phyloP scores from a whole-genome alignment of 345 rosid genomes.

The Eucalyptus curtisii region DNA sequence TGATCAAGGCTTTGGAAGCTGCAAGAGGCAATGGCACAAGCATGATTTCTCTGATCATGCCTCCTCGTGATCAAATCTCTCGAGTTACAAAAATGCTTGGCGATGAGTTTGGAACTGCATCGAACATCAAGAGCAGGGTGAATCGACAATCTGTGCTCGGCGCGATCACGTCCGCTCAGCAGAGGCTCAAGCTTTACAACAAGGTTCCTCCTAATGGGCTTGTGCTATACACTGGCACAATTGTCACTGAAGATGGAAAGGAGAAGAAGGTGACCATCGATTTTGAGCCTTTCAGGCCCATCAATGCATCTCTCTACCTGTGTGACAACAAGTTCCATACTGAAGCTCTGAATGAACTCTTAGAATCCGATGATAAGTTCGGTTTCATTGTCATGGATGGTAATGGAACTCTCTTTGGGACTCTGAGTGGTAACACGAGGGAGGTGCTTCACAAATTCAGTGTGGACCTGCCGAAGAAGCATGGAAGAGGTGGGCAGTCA shows the following conservation, averaged over 20 bases:
- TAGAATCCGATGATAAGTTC: conserved; percentile 73
- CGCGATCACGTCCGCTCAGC: conserved; percentile 68
- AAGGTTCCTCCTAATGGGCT: conserved; percentile 66
- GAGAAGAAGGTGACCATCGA: conserved; percentile 72
- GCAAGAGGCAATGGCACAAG: conserved; percentile 74
- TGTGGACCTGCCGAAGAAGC: conserved; percentile 69
- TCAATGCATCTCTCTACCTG: conserved; percentile 59
- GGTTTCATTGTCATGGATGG: conserved; percentile 77
- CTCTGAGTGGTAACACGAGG: conserved; percentile 57
- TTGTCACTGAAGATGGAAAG: conserved; percentile 60
- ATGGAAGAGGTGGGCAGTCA: conserved; percentile 74
- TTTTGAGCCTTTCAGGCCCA: conserved; percentile 68
- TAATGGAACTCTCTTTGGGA: conserved; percentile 68
- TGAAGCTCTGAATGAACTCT: conserved; percentile 57
- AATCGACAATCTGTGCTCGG: conserved; percentile 67
- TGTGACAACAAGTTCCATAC: conserved; percentile 73
- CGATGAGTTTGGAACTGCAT: conserved; percentile 69
- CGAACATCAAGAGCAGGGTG: conserved; percentile 69
- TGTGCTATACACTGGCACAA: conserved; percentile 64
- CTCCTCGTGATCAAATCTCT: conserved; percentile 58
- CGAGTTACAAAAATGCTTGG: conserved; percentile 72
- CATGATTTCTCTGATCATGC: conserved; percentile 77
- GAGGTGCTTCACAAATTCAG: conserved; percentile 60
- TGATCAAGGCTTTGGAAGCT: conserved; percentile 57
- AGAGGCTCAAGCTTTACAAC: conserved; percentile 62